These are phyloP conservation scores for Trametes versicolor DNA, from an alignment of 1,284 basidiomycete species.

Conservation along the genomic window DNA sequence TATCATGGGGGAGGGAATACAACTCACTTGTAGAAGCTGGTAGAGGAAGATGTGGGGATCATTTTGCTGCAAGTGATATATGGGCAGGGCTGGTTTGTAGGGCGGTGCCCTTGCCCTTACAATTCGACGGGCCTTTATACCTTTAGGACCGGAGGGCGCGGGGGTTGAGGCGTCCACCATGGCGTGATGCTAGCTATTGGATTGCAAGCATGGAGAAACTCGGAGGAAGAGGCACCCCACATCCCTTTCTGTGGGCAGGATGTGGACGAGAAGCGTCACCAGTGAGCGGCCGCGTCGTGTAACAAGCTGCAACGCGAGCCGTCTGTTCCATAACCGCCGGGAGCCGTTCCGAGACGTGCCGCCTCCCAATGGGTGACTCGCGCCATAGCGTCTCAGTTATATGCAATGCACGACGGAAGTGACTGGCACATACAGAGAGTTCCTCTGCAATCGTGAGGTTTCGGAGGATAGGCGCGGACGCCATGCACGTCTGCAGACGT, in stretches of 20 bases:
- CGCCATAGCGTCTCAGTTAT: background rate
- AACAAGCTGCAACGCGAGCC: background rate
- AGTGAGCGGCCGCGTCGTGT: too few species aligned
- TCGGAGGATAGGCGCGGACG: background rate
- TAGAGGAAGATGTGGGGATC: slow-evolving; percentile 23
- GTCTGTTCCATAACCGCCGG: background rate
- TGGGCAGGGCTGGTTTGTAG: background rate
- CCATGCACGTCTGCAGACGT: background rate
- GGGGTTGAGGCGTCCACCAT: background rate
- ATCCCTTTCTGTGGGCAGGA: background rate
- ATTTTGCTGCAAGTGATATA: background rate
- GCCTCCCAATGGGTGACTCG: background rate
- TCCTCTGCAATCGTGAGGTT: background rate
- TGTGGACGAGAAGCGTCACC: background rate
- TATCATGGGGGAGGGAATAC: background rate
- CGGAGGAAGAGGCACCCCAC: background rate
- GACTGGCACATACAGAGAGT: background rate
- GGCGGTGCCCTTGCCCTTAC: too few species aligned
- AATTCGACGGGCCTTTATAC: slow-evolving; percentile 3
- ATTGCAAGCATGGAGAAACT: slow-evolving; percentile 4
- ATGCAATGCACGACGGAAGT: too few species aligned
- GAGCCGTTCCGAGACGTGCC: background rate
- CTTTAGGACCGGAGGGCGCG: background rate
- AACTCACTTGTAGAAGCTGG: slow-evolving; percentile 40
- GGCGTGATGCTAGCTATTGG: background rate